A percentile compares a stretch with the other conserved stretches of the same genome.
These are phyloP conservation scores for Salicornia ramosissima DNA, from an alignment of 148 eudicot genomes.

Conservation along the genomic window DNA sequence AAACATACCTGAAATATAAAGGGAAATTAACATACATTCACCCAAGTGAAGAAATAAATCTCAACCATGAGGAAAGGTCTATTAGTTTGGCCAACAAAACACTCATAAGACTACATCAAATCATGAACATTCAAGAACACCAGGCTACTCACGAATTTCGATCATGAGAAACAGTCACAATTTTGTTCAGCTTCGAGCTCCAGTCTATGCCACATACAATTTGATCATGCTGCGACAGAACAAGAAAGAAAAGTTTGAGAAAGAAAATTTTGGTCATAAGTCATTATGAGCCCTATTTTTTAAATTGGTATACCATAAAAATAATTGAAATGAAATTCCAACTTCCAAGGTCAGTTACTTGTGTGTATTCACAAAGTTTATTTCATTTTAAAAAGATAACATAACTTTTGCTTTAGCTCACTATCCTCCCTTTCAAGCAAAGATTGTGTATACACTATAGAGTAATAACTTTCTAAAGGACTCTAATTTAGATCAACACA, in stretches of 20 bases:
- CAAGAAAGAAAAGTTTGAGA: constrained; percentile 13
- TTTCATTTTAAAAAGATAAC: background rate
- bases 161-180: constrained; percentile 96
- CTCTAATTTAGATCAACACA: background rate
- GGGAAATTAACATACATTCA: background rate
- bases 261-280: background rate
- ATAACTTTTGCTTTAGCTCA: background rate
- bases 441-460: background rate
- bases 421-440: constrained; percentile 2
- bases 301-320: background rate
- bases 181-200: constrained; percentile 70
- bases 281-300: background rate
- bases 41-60: background rate
- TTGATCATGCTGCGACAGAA: constrained; percentile 84
- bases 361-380: background rate
- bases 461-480: background rate
- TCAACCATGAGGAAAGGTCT: constrained; percentile 4
- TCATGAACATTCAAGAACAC: constrained; percentile 8
- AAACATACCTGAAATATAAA: constrained; percentile 66
- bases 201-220: constrained; percentile 88
- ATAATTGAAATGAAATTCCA: background rate
- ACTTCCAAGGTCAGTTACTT: background rate
- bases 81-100: background rate
- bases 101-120: background rate
- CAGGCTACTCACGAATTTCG: constrained; percentile 85